Evolutionary conservation across 169 alveolate species (phyloP).

Genomic region (Cryptosporidium sp.): DNA sequence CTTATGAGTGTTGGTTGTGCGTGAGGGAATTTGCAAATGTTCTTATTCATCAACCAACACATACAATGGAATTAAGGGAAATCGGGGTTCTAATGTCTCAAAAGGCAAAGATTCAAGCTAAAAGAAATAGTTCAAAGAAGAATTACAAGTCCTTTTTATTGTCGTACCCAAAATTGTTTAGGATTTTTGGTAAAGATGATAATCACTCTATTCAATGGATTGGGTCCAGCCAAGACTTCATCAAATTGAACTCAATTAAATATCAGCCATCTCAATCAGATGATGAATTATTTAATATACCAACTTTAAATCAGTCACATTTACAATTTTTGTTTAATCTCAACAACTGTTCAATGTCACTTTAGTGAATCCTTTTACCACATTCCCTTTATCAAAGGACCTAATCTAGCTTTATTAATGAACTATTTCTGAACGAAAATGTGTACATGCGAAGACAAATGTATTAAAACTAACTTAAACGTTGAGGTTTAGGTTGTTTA

Average conservation of each 20-base stretch:
- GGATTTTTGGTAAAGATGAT: slow-evolving; percentile 72
- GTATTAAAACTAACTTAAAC: slow-evolving; percentile 42
- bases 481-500: slow-evolving; percentile 70
- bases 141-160: slow-evolving; percentile 60
- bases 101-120: slow-evolving; percentile 74
- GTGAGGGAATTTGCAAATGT: slow-evolving; percentile 75
- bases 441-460: not conserved
- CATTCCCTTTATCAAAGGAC: not conserved
- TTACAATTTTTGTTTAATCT: slow-evolving; percentile 55
- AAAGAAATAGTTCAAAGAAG: slow-evolving; percentile 70
- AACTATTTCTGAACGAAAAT: not conserved
- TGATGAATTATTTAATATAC: slow-evolving; percentile 57
- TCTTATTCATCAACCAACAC: slow-evolving; percentile 61
- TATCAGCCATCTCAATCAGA: slow-evolving; percentile 70
- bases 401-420: not conserved
- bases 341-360: slow-evolving; percentile 30
- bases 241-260: slow-evolving; percentile 51
- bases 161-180: slow-evolving; percentile 65
- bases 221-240: slow-evolving; percentile 64
- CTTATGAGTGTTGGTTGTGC: slow-evolving; percentile 74
- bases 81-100: slow-evolving; percentile 74
- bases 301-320: slow-evolving; percentile 71
- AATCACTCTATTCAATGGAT: slow-evolving; percentile 76
- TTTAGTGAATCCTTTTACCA: not conserved
- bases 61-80: slow-evolving; percentile 72